Conservation (phyloP, 768 basidiomycete species). For the Xerocomellus chrysenteron region DNA sequence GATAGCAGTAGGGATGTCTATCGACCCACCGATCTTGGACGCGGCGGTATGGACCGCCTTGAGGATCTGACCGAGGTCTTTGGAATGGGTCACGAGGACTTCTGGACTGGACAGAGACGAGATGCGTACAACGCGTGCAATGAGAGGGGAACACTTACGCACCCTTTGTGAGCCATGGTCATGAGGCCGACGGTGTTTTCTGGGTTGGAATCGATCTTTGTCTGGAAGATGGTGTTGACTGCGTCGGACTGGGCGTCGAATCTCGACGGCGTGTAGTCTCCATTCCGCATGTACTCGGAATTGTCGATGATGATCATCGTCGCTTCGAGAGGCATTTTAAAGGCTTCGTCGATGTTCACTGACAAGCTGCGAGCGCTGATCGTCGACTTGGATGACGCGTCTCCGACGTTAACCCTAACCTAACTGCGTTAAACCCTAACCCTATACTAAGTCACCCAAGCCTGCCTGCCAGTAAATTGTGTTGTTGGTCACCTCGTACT, state of each 20-base stretch:
- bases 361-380: background rate
- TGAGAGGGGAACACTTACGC: slow-evolving; percentile 26
- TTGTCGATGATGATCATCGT: slow-evolving; percentile 98
- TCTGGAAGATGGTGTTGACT: slow-evolving; percentile 83
- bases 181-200: slow-evolving; percentile 97
- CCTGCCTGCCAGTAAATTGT: too few species aligned
- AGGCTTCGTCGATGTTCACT: slow-evolving; percentile 2
- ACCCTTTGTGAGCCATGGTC: slow-evolving; percentile 99
- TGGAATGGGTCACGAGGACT: slow-evolving; percentile 94
- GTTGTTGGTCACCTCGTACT: too few species aligned
- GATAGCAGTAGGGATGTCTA: slow-evolving; percentile 88
- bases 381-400: slow-evolving; percentile 29
- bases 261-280: slow-evolving; percentile 83
- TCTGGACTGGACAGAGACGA: slow-evolving; percentile 62
- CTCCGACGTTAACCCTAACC: slow-evolving; percentile 22
- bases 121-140: background rate
- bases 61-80: slow-evolving; percentile 91
- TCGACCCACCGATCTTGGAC: slow-evolving; percentile 74
- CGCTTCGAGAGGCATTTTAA: slow-evolving; percentile 91
- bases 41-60: slow-evolving; percentile 69
- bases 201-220: slow-evolving; percentile 94
- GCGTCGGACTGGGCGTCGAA: slow-evolving; percentile 93
- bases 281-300: slow-evolving; percentile 96
- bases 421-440: slow-evolving; percentile 10
- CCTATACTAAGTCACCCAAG: too few species aligned